Base-by-base conservation (phyloP, 106 monocot genomes). In the Apostasia shenzhenica region DNA sequence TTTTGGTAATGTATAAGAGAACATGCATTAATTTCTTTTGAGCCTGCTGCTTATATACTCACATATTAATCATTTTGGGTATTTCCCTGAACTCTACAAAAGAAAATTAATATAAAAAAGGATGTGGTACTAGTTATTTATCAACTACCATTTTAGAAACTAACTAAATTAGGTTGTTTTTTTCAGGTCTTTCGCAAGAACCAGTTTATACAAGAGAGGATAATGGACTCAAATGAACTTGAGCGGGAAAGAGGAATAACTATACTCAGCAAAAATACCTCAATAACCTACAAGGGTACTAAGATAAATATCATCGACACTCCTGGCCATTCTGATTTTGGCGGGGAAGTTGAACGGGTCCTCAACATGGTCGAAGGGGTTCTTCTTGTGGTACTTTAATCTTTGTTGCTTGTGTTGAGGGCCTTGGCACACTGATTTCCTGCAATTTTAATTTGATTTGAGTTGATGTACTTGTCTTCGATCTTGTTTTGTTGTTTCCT, bases 321-420 rank as follows among this genome's bases (percentile, higher is more conserved):
- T 63, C 97, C 97, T 48, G 97, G 97, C 13, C 97, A 97, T 70
- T 92, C 97, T 40, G 97, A 97, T 75, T 97, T 97, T 81, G 97
- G 97, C 68, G 97, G 97, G 72, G 97, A 97, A 69, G 97, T 97
- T 2, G 97, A 97, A 68, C 89, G 97, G 60, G 89, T 97, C 40
- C 87, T 97, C 72, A 97, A 97, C 77, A 97, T 97, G 97, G 97
- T 97, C 67, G 97, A 97, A 87, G 97, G 97, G 61, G 92, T 97
- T 79, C 97, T 97, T 69, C 81, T 97, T 66, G 97, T 97, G 97
- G 97, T 97, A 97, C 44, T 69, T 7, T 26, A 48, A 48, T 37
- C n/a, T 37, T 65, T 56, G 14, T 65, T 14, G 1, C 37, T 48
- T 65, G 8, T 48, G 14, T 48, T 26, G 38, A 60, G 59, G 48